Evolutionary conservation across 331 rosid genomes (phyloP), one percentile per base, ranked within the genome.

Genomic region (Malus hybrid): DNA sequence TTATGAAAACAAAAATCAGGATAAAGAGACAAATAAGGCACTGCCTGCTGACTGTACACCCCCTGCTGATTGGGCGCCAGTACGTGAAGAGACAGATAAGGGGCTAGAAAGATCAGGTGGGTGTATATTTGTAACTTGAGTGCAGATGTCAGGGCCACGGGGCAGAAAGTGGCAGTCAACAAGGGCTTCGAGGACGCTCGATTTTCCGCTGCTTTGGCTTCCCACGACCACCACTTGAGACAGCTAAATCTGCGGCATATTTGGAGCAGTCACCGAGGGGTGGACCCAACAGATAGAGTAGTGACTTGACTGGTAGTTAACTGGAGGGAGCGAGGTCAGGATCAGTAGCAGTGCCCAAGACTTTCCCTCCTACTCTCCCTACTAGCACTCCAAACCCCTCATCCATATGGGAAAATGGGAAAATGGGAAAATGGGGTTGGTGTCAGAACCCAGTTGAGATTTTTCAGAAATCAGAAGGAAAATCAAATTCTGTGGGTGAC

Each of bases 81-180:
- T 22, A 22, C 1, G 24, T 22, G 24, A 22, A 22, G 24, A 22
- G 24, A 22, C 24, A 22, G 24, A 22, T 22, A 22, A 22, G 24
- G 24, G 24, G 24, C 24, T 0, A 22, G 24, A 22, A 22, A 22
- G 24, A 22, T 22, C 24, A 22, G 24, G 24, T 22, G 24, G 24
- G 24, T 22, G 24, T 22, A 22, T 22, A 22, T 22, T 22, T 22
- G 24, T 22, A 22, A 22, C 24, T 0, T 22, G 77, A n/a, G 86
- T 78, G 64, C 86, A 82, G 6, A 82, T 82, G 1, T 67, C 83
- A 42, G 75, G 70, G 16, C 78, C 86, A 22, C 80, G 75, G 19
- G 83, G 86, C 18, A 82, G 79, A 61, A 82, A 82, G 71, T 82
- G 83, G 32, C 81, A 83, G 60, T 78, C 86, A 6, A 78, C 83